Evolutionary conservation across 352 stramenopile genomes (phyloP), one percentile per base, ranked within the genome.

Genomic region (Phytophthora pluvialis): DNA sequence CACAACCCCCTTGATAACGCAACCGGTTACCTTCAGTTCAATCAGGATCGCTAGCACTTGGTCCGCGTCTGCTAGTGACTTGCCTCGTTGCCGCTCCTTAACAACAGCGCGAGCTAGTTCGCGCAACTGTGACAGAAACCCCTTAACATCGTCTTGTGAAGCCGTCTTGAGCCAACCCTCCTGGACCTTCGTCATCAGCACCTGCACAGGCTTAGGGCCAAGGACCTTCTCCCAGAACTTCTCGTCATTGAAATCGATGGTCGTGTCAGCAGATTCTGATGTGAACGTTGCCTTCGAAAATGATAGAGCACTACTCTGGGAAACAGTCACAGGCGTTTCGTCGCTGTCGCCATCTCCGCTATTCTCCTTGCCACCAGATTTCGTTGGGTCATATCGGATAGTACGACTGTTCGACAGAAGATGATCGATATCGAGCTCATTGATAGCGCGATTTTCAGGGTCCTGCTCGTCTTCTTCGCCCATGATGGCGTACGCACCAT

Each of bases 401-500:
- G 89, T 97, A 55, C 87, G 86, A 90, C 86, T 95, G 7, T 69
- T 90, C 3, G 78, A 91, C 35, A 97, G 62, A 21, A 97, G 55
- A 51, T 95, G 81, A 45, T 97, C 88, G 57, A 97, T 97, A 72
- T 95, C 88, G 6, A 96, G 83, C 60, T 97, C 88, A 62, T 95
- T 95, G 62, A 96, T 95, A 10, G 87, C 87, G 38, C 81, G 81
- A 61, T 96, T 96, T 48, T 96, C 88, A 1, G 88, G 86, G 43
- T 96, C 88, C 56, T 92, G 72, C 48, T 99, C 97, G 51, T 99
- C 97, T 57, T 99, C 93, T 73, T 99, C 94, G 61, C 98, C 96
- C 71, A 99, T 93, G 54, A 97, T 95, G 50, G 96, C 97, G 79
- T 99, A 99, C 21, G 97, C 97, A 45, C 98, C 98, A 61, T 98